Evolutionary conservation across 768 basidiomycete genomes (phyloP), one percentile per base, ranked within the genome.

Genomic region (Clathrus columnatus): DNA sequence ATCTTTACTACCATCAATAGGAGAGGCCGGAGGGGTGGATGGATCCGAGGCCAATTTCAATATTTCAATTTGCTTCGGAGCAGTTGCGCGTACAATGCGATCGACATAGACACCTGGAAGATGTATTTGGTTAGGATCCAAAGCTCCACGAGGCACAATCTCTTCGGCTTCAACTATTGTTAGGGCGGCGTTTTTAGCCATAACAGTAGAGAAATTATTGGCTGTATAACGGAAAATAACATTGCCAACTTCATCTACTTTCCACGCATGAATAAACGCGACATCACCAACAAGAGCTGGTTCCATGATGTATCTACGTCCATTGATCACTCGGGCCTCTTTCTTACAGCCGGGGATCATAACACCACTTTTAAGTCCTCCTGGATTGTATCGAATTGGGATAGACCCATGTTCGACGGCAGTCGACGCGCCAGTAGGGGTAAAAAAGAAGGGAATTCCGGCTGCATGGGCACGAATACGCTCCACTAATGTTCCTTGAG

Each of bases 91-190:
- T 49, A 96, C 89, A 59, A 96, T 85, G 51, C 93, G 84, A 70
- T 96, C 85, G 57, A 96, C 84, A 67, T 91, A 93, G 62, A 90
- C 82, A 23, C 87, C 87, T 2, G 87, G 89, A 18, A 91, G 68
- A 65, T 91, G 92, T 54, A 96, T 82, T 24, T 82, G 74, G 63
- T 87, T 84, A 14, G 91, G 86, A 49, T 87, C 87, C 57, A 96
- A 72, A 6, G 82, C 77, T 11, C 92, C 92, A 27, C 82, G 71
- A 1, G 91, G 86, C 23, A 95, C 90, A 55, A 96, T 92, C 61
- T 91, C 73, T 64, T 96, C 92, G 0, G 92, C 92, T 78, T 96
- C 92, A 51, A 96, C 86, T 58, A 96, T 90, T 6, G 92, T 94
- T 50, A 94, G 63, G 62, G 84, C 88, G 1, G 92, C 92, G 49